Percentiles rank a stretch among this genome's conserved stretches.
Evolutionary conservation across 139 green algal genomes (phyloP).

Genomic region (Tetraselmis chui): DNA sequence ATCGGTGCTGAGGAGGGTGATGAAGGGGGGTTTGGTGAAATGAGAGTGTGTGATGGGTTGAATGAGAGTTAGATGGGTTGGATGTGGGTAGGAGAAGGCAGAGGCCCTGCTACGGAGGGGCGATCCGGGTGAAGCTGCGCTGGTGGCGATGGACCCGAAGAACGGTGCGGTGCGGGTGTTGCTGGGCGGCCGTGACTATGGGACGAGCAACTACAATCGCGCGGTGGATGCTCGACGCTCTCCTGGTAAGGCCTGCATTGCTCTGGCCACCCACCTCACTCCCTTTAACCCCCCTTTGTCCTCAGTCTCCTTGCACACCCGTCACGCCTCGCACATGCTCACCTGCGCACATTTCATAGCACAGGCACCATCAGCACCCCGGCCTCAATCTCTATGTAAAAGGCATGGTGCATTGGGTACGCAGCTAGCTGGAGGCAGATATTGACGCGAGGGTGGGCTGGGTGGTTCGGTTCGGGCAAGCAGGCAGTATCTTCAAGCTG

Average conservation of each 20-base stretch:
- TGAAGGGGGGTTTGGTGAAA: not conserved
- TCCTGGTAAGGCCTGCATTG: no score
- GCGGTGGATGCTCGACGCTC: conserved; percentile 18
- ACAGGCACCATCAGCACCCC: no score
- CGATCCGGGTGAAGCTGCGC: conserved; percentile 32
- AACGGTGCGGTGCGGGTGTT: conserved; percentile 39
- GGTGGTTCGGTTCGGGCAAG: conserved; percentile 13
- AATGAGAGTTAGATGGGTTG: no score
- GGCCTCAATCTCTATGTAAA: no score
- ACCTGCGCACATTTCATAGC: no score
- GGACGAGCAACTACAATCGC: conserved; percentile 36
- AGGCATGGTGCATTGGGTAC: no score
- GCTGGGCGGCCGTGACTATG: conserved; percentile 43
- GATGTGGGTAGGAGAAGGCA: conserved; percentile 24
- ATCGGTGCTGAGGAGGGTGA: not conserved
- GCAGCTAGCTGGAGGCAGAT: no score
- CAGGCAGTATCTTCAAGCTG: conserved; percentile 44
- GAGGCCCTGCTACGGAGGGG: conserved; percentile 15
- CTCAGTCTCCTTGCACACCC: no score
- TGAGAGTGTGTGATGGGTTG: no score
- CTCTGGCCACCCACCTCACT: no score
- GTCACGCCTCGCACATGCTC: no score
- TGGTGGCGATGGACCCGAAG: conserved; percentile 39
- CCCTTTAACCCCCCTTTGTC: no score
- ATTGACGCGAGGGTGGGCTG: not conserved